A percentile compares a stretch with the other conserved stretches of the same genome.
Evolutionary conservation across 176 grass and related monocot species (phyloP).

Genomic region (Melocanna baccifera): DNA sequence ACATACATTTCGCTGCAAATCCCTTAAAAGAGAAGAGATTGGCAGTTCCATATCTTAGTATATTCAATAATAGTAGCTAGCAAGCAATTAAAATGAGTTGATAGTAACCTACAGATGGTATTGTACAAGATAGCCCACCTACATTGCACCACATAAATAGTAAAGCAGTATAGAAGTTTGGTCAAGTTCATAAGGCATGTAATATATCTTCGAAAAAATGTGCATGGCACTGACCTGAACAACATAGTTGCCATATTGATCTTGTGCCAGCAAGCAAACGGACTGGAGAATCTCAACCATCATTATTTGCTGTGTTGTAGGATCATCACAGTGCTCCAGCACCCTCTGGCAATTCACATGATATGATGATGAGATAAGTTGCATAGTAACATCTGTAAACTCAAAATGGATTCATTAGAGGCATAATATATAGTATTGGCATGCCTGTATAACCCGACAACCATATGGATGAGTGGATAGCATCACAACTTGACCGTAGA

Average conservation of each 20-base stretch:
- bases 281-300: conserved; percentile 84
- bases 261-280: conserved; percentile 63
- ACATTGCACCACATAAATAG: background rate
- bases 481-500: conserved; percentile 78
- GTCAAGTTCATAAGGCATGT: background rate
- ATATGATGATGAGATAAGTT: background rate
- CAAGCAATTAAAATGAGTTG: conserved; percentile 4
- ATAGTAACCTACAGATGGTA: conserved; percentile 11
- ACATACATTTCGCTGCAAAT: background rate
- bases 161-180: background rate
- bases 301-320: conserved; percentile 76
- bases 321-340: conserved; percentile 74
- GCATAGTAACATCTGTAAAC: background rate
- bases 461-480: conserved; percentile 85
- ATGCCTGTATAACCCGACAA: conserved; percentile 81
- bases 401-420: background rate
- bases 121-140: background rate
- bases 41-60: background rate
- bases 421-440: background rate
- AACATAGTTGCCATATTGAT: conserved; percentile 92
- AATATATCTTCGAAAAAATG: background rate
- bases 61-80: background rate
- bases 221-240: conserved; percentile 61
- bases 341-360: conserved; percentile 55
- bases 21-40: background rate